Percentiles rank a stretch among this genome's conserved stretches.
phyloP scores from a whole-genome alignment of 2,329 filamentous ascomycete species.

The Tolypocladium album region DNA sequence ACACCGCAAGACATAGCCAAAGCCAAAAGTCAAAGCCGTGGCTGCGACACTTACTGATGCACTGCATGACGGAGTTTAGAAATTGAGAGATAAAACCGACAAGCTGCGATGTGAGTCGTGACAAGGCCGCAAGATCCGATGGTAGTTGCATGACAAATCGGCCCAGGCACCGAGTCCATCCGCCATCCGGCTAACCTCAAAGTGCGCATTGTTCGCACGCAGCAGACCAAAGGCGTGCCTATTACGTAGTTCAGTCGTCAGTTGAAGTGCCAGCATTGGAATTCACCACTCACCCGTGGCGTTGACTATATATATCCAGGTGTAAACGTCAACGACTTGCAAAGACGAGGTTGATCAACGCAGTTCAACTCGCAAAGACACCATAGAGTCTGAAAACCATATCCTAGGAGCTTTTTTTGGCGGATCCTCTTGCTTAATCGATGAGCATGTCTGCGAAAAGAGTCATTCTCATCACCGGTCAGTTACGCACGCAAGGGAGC shows the following conservation, averaged over 20 bases:
- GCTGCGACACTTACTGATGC: not conserved
- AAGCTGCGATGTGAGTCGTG: not conserved
- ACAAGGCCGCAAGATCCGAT: not conserved
- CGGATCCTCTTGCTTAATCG: not conserved
- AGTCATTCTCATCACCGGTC: constrained; percentile 16
- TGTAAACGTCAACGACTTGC: not conserved
- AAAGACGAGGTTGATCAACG: not conserved
- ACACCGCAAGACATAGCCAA: not conserved
- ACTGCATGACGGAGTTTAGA: not conserved
- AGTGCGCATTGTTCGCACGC: not conserved
- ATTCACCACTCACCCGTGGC: not conserved
- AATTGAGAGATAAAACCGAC: not conserved
- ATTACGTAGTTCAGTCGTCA: not conserved
- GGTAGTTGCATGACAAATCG: not conserved
- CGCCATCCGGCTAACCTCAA: not conserved
- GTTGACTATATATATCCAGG: not conserved
- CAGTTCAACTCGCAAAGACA: not conserved
- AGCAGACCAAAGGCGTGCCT: not conserved
- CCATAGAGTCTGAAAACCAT: not conserved
- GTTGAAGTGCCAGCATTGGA: not conserved
- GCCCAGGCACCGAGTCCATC: not conserved
- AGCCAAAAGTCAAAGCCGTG: not conserved
- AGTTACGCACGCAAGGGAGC: not conserved
- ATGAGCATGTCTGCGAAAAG: not conserved
- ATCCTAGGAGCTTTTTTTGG: not conserved